A percentile compares a stretch with the other conserved stretches of the same genome.
Evolutionary conservation across 805 yeast genomes (phyloP).

Genomic region (Kazachstania taianensis): DNA sequence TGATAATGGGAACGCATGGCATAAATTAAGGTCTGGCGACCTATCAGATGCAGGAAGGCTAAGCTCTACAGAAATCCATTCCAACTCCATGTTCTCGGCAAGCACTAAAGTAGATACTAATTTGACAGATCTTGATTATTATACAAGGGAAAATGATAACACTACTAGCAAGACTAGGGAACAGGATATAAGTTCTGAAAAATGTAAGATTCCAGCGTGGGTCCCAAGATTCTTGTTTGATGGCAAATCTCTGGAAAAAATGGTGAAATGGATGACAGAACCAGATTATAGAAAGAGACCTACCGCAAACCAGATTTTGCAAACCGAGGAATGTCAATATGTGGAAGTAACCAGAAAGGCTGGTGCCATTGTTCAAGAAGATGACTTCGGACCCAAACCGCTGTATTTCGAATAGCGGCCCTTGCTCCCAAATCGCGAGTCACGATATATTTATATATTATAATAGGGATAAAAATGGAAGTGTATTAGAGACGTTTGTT

Average conservation of each 20-base stretch:
- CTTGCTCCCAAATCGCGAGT: too few species aligned
- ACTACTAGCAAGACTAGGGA: background rate
- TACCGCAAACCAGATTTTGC: conserved; percentile 62
- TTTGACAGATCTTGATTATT: conserved; percentile 13
- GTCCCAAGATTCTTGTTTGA: conserved; percentile 79
- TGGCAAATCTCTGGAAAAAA: conserved; percentile 60
- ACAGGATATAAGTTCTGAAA: background rate
- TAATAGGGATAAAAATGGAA: too few species aligned
- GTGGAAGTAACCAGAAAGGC: conserved; percentile 77
- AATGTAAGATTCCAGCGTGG: conserved; percentile 54
- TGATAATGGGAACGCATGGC: conserved; percentile 95
- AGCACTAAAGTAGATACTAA: conserved; percentile 23
- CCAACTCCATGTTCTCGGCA: conserved; percentile 25
- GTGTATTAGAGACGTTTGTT: too few species aligned
- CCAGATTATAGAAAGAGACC: conserved; percentile 79
- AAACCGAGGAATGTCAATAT: conserved; percentile 58
- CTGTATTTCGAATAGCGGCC: conserved; percentile 24
- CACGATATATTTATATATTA: too few species aligned
- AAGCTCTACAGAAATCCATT: conserved; percentile 55
- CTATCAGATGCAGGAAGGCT: conserved; percentile 87
- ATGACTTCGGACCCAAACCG: conserved; percentile 83
- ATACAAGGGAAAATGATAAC: conserved; percentile 1
- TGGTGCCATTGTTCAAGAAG: conserved; percentile 92
- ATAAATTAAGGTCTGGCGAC: conserved; percentile 88
- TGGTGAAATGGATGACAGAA: conserved; percentile 81